These are phyloP conservation scores for Erucastrum elatum DNA, from an alignment of 345 rosid genomes.

Conservation along the genomic window DNA sequence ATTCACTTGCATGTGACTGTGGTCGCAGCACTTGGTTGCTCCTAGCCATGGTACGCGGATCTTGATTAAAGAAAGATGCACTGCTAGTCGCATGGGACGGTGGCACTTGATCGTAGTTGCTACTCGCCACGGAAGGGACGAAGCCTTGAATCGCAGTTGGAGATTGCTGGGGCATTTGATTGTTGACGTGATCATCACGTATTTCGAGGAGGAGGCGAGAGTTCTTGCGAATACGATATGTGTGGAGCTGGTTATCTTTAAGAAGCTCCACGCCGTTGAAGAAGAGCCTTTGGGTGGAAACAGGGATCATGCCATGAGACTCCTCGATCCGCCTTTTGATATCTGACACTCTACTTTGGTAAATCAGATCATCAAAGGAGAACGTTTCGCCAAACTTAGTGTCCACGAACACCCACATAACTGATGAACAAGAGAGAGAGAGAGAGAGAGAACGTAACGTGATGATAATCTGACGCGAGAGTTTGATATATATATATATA, in stretches of 20 bases:
- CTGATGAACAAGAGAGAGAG: conserved; percentile 5
- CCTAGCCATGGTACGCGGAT: not conserved
- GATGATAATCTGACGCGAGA: not conserved
- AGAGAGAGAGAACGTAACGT: not conserved
- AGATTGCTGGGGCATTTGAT: not conserved
- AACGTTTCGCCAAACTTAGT: conserved; percentile 47
- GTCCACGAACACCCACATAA: conserved; percentile 64
- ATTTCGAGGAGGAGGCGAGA: conserved; percentile 56
- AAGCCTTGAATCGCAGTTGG: not conserved
- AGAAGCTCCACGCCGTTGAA: conserved; percentile 56
- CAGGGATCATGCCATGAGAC: conserved; percentile 53
- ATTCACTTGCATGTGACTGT: not conserved
- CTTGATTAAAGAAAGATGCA: not conserved
- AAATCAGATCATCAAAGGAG: conserved; percentile 63
- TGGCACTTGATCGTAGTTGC: not conserved
- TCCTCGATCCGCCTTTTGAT: conserved; percentile 67
- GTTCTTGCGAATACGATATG: conserved; percentile 49
- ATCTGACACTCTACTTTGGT: conserved; percentile 53
- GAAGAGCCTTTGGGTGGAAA: conserved; percentile 49
- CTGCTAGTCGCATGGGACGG: not conserved
- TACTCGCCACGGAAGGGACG: not conserved
- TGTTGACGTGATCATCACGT: not conserved
- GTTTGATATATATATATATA: not conserved
- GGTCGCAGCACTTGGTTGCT: not conserved
- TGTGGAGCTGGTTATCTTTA: conserved; percentile 47